Base-by-base conservation (phyloP, 768 basidiomycete species). In the Chalciporus piperatus region DNA sequence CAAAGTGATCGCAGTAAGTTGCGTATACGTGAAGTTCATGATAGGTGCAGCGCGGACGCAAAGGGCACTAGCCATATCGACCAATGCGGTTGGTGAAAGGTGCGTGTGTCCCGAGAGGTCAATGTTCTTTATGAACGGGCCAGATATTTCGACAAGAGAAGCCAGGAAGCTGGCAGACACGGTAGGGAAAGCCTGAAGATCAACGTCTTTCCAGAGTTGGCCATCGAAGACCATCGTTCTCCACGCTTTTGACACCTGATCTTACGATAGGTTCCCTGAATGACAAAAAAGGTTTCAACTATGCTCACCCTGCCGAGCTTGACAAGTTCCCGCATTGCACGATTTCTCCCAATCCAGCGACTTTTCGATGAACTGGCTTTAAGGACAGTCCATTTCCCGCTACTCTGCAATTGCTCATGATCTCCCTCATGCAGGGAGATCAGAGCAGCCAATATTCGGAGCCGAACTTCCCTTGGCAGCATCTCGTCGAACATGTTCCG, bases 191-290 rank as follows among this genome's bases (percentile, higher is more conserved):
- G 82, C 68, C 17, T 67, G 76, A 30, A 92, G 73, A 63, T 89
- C 78, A 30, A 90, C 72, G 50, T 77, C 63, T 40, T 70, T 61
- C 93, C 93, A 95, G n/a, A 95, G 76, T 61, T 92, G 89, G 13
- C 92, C 92, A 65, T 96, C 93, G 59, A 85, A 83, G 22, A 85
- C 82, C 35, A 94, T 79, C 3, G 72, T 65, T 47, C 80, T 83
- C 92, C 92, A 96, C 10, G 74, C 61, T 63, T 80, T 87, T 25
- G 87, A 93, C 11, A 92, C 87, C 89, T 92, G 55, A 59, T 33
- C 40, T 54, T 56, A 55, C 11, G 27, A 41, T 57, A 53, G 50
- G 48, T 59, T 56, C n/a, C 65, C 41, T 43, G 37, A 44, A 40
- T 9, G 28, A 48, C n/a, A 40, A 47, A 41, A 55, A 30, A 56